phyloP scores from a whole-genome alignment of 192 early-diverging fungal genomes.

The Endogone sp. region DNA sequence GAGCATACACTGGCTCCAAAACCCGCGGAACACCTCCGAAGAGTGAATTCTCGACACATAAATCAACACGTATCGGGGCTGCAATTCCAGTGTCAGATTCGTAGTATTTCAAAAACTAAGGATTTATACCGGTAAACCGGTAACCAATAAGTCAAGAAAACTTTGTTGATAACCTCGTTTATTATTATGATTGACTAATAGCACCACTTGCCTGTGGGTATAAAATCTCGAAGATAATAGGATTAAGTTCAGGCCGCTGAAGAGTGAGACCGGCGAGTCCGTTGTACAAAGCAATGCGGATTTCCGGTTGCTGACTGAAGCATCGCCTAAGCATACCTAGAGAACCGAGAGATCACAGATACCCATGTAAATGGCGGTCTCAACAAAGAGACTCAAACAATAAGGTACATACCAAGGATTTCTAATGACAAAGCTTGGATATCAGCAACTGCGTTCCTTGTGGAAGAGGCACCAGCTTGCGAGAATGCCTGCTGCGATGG shows the following conservation, averaged over 20 bases:
- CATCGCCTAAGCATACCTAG: constrained; percentile 63
- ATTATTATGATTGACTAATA: background rate
- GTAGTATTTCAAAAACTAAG: constrained; percentile 45
- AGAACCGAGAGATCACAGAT: background rate
- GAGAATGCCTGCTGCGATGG: background rate
- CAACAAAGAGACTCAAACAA: too few relatives aligned
- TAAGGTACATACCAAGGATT: constrained; percentile 42
- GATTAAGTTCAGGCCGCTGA: constrained; percentile 19
- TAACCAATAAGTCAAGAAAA: too few relatives aligned
- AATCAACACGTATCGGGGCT: constrained; percentile 21
- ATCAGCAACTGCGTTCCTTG: background rate
- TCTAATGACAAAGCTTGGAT: constrained; percentile 32
- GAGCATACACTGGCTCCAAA: constrained; percentile 44
- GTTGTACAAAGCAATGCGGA: constrained; percentile 53
- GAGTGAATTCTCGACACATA: constrained; percentile 12
- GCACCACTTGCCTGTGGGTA: constrained; percentile 36
- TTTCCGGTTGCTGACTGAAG: constrained; percentile 62
- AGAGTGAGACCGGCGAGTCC: constrained; percentile 46
- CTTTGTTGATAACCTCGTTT: background rate
- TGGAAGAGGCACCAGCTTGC: constrained; percentile 13
- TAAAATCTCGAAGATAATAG: constrained; percentile 49
- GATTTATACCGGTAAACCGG: too few relatives aligned
- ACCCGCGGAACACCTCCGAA: constrained; percentile 31
- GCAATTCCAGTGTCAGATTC: constrained; percentile 15
- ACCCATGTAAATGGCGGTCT: background rate